Conservation (phyloP, 164 flowering plant genomes). For the Cinnamomum chago region DNA sequence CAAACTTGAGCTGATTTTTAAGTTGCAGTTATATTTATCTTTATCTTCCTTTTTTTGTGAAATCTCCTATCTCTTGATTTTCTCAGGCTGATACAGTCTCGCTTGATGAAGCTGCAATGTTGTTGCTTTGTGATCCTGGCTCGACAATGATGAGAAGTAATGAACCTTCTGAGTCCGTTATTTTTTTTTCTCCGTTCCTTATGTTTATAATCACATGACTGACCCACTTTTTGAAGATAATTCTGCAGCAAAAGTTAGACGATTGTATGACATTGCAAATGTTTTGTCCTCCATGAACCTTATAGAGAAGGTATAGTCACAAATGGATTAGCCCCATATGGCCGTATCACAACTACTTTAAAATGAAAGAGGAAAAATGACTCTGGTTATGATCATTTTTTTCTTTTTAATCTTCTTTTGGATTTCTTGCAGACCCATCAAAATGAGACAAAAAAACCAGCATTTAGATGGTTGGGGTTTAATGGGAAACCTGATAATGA, state of each 20-base stretch:
- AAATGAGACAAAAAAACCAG: constrained; percentile 69
- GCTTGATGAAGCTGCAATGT: constrained; percentile 83
- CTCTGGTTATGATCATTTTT: not conserved
- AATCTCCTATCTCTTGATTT: not conserved
- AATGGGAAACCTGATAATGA: constrained; percentile 24
- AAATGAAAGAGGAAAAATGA: too few species aligned
- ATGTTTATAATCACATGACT: not conserved
- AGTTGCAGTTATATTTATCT: not conserved
- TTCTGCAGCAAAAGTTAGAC: constrained; percentile 84
- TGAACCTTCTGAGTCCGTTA: constrained; percentile 6
- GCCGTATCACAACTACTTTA: too few species aligned
- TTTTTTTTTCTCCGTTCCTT: not conserved
- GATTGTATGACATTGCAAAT: constrained; percentile 94
- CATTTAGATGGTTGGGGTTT: constrained; percentile 84
- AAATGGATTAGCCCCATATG: not conserved
- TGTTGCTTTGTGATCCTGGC: constrained; percentile 67
- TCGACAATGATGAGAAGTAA: constrained; percentile 70
- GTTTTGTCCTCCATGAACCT: constrained; percentile 90
- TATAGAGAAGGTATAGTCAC: constrained; percentile 71
- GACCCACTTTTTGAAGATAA: constrained; percentile 19
- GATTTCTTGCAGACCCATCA: constrained; percentile 61
- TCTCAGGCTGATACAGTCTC: constrained; percentile 58
- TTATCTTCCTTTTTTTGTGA: not conserved
- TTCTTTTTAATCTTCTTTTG: not conserved
- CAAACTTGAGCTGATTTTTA: not conserved